A percentile compares a stretch with the other conserved stretches of the same genome.
These are phyloP conservation scores for Monoraphidium neglectum DNA, from an alignment of 139 green algal genomes.

Conservation along the genomic window DNA sequence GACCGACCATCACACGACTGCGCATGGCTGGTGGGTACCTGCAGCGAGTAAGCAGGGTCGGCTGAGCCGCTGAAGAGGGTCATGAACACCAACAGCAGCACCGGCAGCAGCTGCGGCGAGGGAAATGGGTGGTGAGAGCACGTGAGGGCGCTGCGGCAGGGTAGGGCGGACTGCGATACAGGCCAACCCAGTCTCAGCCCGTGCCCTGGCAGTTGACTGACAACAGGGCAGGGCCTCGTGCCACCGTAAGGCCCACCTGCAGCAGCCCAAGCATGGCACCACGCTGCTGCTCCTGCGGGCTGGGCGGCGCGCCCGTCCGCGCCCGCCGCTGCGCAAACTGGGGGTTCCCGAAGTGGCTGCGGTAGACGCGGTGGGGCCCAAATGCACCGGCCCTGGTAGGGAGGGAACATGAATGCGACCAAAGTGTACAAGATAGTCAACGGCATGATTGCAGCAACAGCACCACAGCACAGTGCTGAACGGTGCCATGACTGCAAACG, in stretches of 20 bases:
- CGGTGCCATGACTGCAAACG: not conserved
- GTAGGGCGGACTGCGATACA: no score
- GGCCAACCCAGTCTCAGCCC: no score
- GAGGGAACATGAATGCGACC: not conserved
- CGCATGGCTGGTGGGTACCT: no score
- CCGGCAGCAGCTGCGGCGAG: constrained; percentile 42
- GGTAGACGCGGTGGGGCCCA: constrained; percentile 33
- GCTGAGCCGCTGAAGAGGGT: constrained; percentile 31
- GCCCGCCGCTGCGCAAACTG: constrained; percentile 27
- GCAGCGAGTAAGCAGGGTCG: constrained; percentile 11
- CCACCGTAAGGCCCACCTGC: constrained; percentile 5
- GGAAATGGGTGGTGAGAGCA: no score
- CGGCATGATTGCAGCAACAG: not conserved
- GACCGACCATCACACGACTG: no score
- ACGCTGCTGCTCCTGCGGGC: constrained; percentile 26
- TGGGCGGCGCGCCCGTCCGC: not conserved
- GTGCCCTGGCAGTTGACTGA: no score
- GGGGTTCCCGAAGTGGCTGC: constrained; percentile 26
- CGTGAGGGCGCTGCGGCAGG: no score
- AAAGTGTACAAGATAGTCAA: not conserved
- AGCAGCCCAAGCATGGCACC: constrained; percentile 5
- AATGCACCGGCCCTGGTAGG: constrained; percentile 21
- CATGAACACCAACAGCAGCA: constrained; percentile 44
- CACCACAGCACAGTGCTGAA: not conserved
- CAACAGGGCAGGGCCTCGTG: no score